phyloP scores from a whole-genome alignment of 805 yeast species.

The Maudiozyma serrabonitensis region DNA sequence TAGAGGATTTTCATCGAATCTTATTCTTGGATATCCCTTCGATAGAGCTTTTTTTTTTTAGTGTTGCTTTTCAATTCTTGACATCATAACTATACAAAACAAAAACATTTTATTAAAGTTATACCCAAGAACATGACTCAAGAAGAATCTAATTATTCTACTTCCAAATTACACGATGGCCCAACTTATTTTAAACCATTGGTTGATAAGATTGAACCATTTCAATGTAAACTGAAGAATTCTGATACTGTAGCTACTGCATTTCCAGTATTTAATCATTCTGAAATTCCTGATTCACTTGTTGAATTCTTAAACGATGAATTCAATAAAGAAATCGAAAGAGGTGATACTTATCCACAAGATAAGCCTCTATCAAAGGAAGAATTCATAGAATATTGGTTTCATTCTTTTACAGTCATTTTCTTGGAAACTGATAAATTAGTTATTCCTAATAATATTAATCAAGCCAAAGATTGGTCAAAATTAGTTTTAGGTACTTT shows the following conservation, averaged over 20 bases:
- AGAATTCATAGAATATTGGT: slow-evolving; percentile 59
- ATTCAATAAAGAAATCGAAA: slow-evolving; percentile 57
- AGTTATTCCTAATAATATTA: slow-evolving; percentile 2
- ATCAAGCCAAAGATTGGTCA: slow-evolving; percentile 35
- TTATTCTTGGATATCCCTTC: too few relatives aligned
- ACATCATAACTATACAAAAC: background rate
- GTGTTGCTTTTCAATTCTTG: too few relatives aligned
- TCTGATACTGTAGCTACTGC: slow-evolving; percentile 44
- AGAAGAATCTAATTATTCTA: slow-evolving; percentile 3
- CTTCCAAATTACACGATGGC: slow-evolving; percentile 22
- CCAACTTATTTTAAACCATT: slow-evolving; percentile 28
- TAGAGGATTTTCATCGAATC: too few relatives aligned
- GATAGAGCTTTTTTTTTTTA: too few relatives aligned
- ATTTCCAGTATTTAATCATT: slow-evolving; percentile 43
- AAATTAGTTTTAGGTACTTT: slow-evolving; percentile 56
- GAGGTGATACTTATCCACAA: slow-evolving; percentile 71
- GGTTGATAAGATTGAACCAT: slow-evolving; percentile 30
- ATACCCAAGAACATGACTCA: slow-evolving; percentile 1
- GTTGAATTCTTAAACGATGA: slow-evolving; percentile 38
- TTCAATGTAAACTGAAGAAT: slow-evolving; percentile 35
- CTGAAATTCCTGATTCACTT: slow-evolving; percentile 43
- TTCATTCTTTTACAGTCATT: slow-evolving; percentile 54
- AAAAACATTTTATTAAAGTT: background rate
- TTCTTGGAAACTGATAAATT: slow-evolving; percentile 39
- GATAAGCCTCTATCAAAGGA: slow-evolving; percentile 32